Percentiles rank a stretch among this genome's conserved stretches.
phyloP scores from a whole-genome alignment of 352 stramenopile genomes.

The Peronospora tabacina region DNA sequence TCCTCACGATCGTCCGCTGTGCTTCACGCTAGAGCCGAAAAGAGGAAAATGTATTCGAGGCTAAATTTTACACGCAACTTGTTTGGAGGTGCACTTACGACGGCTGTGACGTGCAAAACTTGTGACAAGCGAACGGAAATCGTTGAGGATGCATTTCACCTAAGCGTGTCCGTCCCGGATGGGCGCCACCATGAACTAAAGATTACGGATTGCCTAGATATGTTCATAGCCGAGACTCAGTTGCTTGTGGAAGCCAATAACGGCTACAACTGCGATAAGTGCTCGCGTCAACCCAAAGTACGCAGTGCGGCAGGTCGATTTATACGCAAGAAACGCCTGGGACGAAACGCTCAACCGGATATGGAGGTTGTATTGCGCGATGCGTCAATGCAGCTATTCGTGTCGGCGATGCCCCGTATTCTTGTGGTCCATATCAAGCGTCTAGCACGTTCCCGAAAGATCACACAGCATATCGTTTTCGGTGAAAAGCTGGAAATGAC shows the following conservation, averaged over 20 bases:
- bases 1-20: conserved; percentile 25
- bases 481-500: conserved; percentile 45
- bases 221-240: conserved; percentile 42
- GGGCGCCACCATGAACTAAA: conserved; percentile 13
- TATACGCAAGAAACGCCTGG: conserved; percentile 26
- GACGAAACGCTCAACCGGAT: conserved; percentile 21
- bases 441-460: conserved; percentile 41
- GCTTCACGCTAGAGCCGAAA: conserved; percentile 21
- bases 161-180: conserved; percentile 50
- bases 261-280: conserved; percentile 67
- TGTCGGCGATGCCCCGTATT: conserved; percentile 45
- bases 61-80: conserved; percentile 56
- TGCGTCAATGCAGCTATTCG: conserved; percentile 44
- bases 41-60: conserved; percentile 35
- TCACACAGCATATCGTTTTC: conserved; percentile 63
- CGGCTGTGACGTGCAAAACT: conserved; percentile 36
- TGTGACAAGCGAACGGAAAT: conserved; percentile 50
- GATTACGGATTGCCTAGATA: conserved; percentile 41
- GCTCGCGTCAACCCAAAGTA: conserved; percentile 36
- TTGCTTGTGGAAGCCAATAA: conserved; percentile 45
- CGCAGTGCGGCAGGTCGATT: conserved; percentile 20
- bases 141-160: conserved; percentile 50
- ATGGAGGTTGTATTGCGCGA: conserved; percentile 36
- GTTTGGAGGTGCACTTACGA: conserved; percentile 49
- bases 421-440: conserved; percentile 71